Conservation (phyloP, 345 rosid genomes). For the Sisymbrium irio region DNA sequence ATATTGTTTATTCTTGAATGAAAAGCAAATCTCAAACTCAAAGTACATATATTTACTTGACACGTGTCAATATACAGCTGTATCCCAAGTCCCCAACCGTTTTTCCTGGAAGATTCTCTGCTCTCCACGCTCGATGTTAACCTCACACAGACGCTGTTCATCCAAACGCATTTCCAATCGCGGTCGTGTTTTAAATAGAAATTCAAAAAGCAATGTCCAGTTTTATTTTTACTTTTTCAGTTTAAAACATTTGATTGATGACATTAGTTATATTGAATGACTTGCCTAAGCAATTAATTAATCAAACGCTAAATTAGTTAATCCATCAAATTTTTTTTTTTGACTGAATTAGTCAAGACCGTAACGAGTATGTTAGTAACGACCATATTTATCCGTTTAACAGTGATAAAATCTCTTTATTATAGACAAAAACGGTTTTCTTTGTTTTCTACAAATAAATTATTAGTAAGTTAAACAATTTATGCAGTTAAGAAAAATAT, state of each 20-base stretch:
- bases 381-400: conserved; percentile 22
- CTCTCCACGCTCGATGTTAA: conserved; percentile 46
- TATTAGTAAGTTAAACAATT: background rate
- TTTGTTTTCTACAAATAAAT: background rate
- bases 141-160: conserved; percentile 37
- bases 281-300: background rate
- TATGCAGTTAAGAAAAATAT: conserved; percentile 3
- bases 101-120: conserved; percentile 55
- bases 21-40: conserved; percentile 21
- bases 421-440: conserved; percentile 30
- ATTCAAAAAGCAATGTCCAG: background rate
- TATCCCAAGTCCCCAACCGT: conserved; percentile 72
- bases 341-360: conserved; percentile 35
- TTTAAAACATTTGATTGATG: background rate
- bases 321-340: background rate
- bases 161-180: conserved; percentile 27
- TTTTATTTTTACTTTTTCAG: background rate
- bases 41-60: conserved; percentile 34
- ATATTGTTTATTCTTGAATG: background rate
- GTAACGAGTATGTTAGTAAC: conserved; percentile 23
- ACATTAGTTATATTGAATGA: background rate
- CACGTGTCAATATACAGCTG: conserved; percentile 90
- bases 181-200: background rate
- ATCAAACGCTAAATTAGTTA: conserved; percentile 7
- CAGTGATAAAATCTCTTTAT: background rate